phyloP scores from a whole-genome alignment of 192 early-diverging fungal species.

The Backusella australiensis region DNA sequence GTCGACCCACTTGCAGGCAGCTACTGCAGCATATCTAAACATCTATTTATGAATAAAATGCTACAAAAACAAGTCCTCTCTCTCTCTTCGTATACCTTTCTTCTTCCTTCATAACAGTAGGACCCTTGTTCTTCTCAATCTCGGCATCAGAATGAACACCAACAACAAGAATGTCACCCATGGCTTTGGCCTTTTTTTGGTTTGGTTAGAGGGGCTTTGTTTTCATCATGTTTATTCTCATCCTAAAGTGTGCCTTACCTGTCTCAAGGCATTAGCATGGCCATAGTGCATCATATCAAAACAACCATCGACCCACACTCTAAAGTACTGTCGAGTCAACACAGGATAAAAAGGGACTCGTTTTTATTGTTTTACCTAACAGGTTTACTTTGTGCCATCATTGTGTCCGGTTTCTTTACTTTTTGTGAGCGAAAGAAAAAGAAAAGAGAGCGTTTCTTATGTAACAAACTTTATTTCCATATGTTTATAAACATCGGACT shows the following conservation, averaged over 20 bases:
- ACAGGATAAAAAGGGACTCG: neutral
- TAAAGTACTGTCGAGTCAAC: neutral
- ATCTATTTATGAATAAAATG: slow-evolving; percentile 49
- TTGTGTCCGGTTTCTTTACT: neutral
- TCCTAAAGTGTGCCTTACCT: slow-evolving; percentile 47
- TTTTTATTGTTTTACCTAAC: neutral
- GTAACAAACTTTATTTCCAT: neutral
- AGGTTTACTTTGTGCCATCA: slow-evolving; percentile 4
- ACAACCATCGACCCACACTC: slow-evolving; percentile 91
- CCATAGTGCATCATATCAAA: slow-evolving; percentile 98
- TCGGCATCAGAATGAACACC: slow-evolving; percentile 96
- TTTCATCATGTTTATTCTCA: neutral
- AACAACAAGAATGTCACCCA: slow-evolving; percentile 93
- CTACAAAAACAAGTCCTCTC: neutral
- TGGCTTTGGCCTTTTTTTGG: slow-evolving; percentile 75
- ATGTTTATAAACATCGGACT: neutral
- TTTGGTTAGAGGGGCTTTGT: neutral
- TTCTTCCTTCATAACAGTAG: slow-evolving; percentile 94
- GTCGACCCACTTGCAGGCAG: slow-evolving; percentile 97
- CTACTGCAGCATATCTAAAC: slow-evolving; percentile 90
- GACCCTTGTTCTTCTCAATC: slow-evolving; percentile 92
- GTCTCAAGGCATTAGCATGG: slow-evolving; percentile 94
- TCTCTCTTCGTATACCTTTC: slow-evolving; percentile 61
- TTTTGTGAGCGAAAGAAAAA: neutral
- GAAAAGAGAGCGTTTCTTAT: neutral